These are phyloP conservation scores for Vachellia pachyceras DNA, from an alignment of 306 rosid genomes.

Conservation along the genomic window DNA sequence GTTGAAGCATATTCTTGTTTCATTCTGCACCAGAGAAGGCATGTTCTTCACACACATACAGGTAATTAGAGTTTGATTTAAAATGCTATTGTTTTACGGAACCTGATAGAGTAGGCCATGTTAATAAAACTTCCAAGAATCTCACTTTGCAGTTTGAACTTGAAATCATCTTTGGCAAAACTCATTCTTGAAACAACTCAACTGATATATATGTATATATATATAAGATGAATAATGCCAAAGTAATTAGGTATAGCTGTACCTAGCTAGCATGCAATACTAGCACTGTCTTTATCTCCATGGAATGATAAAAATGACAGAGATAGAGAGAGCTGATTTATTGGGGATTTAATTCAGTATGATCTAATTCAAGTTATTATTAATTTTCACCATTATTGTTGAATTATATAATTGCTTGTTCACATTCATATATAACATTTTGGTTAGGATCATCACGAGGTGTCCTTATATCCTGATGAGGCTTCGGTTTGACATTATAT, in stretches of 20 bases:
- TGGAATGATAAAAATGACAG: not conserved
- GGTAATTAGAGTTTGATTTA: not conserved
- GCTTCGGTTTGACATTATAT: not conserved
- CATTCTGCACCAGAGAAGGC: not conserved
- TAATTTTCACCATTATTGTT: not conserved
- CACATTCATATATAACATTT: too few relatives aligned
- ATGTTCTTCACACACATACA: not conserved
- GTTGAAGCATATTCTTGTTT: not conserved
- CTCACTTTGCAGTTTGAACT: not conserved
- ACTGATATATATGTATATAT: not conserved
- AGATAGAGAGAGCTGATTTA: not conserved
- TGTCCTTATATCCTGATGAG: not conserved
- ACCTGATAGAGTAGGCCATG: not conserved
- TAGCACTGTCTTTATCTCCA: not conserved
- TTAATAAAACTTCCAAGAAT: not conserved
- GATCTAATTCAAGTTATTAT: not conserved
- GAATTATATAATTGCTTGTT: not conserved
- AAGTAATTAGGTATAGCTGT: not conserved
- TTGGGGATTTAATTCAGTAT: not conserved
- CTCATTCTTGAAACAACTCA: not conserved
- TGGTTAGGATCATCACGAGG: not conserved
- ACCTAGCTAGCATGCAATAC: not conserved
- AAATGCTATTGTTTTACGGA: not conserved
- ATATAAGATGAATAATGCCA: not conserved
- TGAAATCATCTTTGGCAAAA: not conserved